Conservation (phyloP, 805 yeast species). For the Wickerhamomyces canadensis region DNA sequence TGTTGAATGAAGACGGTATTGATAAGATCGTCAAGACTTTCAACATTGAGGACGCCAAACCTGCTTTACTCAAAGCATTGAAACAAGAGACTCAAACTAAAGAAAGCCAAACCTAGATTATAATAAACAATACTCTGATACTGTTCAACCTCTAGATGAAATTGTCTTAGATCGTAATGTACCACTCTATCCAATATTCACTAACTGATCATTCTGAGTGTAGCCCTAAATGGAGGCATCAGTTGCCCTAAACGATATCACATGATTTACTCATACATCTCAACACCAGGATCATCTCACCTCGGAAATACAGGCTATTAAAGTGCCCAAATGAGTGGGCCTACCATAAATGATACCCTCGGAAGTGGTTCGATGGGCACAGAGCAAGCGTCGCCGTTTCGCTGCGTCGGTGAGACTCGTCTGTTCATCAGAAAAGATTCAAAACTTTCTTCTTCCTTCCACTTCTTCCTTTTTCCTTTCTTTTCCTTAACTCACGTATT, state of each 20-base stretch:
- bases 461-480: slow-evolving; percentile 8
- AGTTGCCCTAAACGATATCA: slow-evolving; percentile 8
- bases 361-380: not conserved
- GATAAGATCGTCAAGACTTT: slow-evolving; percentile 32
- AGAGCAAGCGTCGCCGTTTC: not conserved
- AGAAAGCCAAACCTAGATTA: no score
- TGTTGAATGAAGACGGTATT: slow-evolving; percentile 42
- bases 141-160: no score
- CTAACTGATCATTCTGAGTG: no score
- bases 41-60: slow-evolving; percentile 38
- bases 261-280: slow-evolving; percentile 6
- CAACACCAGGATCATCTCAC: slow-evolving; percentile 2
- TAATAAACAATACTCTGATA: not conserved
- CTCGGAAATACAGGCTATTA: not conserved
- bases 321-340: not conserved
- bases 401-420: not conserved
- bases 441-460: slow-evolving; percentile 15
- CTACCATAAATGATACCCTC: slow-evolving; percentile 2
- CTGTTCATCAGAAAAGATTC: slow-evolving; percentile 12
- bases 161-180: no score
- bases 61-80: slow-evolving; percentile 45
- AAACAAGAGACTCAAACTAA: slow-evolving; percentile 41
- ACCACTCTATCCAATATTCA: no score
- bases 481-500: slow-evolving; percentile 16
- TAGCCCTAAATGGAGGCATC: not conserved